Evolutionary conservation across 140 eudicot genomes (phyloP).

Genomic region (Oenanthe javanica): DNA sequence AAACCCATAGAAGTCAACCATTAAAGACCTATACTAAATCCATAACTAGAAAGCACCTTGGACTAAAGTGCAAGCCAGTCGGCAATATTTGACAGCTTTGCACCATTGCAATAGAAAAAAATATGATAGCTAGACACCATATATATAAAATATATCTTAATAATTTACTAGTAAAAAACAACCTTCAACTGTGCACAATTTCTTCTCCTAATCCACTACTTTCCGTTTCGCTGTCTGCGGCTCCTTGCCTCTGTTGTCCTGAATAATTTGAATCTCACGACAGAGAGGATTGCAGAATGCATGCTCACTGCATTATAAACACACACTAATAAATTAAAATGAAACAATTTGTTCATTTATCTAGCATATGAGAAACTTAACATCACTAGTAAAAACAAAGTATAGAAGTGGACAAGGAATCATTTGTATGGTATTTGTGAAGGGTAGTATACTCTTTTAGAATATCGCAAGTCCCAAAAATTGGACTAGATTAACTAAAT

Average conservation of each 20-base stretch:
- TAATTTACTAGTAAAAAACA: neutral
- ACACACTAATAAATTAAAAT: neutral
- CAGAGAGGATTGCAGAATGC: constrained; percentile 27
- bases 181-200: neutral
- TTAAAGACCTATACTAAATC: neutral
- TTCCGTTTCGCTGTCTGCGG: neutral
- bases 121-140: neutral
- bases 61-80: constrained; percentile 5
- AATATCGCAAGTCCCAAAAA: neutral
- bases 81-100: neutral
- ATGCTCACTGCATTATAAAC: constrained; percentile 18
- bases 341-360: neutral
- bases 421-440: neutral
- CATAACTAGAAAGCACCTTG: constrained; percentile 2
- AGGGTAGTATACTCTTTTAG: neutral
- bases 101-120: neutral
- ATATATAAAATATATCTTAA: neutral
- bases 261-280: constrained; percentile 20
- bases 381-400: neutral
- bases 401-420: neutral
- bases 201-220: neutral
- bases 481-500: neutral
- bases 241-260: constrained; percentile 2
- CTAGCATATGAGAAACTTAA: neutral
- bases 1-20: neutral